Percentiles rank a stretch among this genome's conserved stretches.
phyloP scores from a whole-genome alignment of 192 early-diverging fungal species.

The Coemansia reversa region DNA sequence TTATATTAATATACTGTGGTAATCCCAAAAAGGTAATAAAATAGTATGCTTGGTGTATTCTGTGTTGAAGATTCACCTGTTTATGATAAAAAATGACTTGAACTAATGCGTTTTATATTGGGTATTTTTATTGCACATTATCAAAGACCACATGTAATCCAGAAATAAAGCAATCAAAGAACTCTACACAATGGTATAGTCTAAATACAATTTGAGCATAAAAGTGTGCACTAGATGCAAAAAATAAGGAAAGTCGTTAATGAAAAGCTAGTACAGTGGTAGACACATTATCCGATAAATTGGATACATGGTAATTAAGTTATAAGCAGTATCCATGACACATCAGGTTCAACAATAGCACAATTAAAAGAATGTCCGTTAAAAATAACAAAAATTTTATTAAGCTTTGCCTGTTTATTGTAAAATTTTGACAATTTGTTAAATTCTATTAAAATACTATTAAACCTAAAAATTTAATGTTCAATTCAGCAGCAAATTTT shows the following conservation, averaged over 20 bases:
- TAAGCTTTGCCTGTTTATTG: conserved; percentile 22
- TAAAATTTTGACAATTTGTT: too few species aligned
- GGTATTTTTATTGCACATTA: conserved; percentile 21
- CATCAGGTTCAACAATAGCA: conserved; percentile 38
- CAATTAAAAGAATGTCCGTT: conserved; percentile 21
- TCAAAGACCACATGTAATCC: conserved; percentile 35
- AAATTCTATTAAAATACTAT: too few species aligned
- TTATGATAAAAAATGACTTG: conserved; percentile 36
- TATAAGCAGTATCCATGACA: conserved; percentile 37
- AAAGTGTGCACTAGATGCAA: conserved; percentile 26
- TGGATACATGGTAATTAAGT: conserved; percentile 30
- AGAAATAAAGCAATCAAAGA: conserved; percentile 12
- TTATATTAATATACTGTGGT: too few species aligned
- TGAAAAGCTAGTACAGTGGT: conserved; percentile 21
- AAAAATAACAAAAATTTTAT: conserved; percentile 31
- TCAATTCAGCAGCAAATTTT: conserved; percentile 32
- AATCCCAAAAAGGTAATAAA: conserved; percentile 7
- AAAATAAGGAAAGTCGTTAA: conserved; percentile 16
- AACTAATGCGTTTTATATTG: conserved; percentile 34
- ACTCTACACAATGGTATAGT: conserved; percentile 15
- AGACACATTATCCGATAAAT: conserved; percentile 12
- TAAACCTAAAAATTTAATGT: too few species aligned
- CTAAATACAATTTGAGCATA: conserved; percentile 29
- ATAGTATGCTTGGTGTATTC: background rate
- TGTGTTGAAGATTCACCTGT: conserved; percentile 19